Conservation (phyloP, 106 monocot genomes). For the Triglochin maritima region DNA sequence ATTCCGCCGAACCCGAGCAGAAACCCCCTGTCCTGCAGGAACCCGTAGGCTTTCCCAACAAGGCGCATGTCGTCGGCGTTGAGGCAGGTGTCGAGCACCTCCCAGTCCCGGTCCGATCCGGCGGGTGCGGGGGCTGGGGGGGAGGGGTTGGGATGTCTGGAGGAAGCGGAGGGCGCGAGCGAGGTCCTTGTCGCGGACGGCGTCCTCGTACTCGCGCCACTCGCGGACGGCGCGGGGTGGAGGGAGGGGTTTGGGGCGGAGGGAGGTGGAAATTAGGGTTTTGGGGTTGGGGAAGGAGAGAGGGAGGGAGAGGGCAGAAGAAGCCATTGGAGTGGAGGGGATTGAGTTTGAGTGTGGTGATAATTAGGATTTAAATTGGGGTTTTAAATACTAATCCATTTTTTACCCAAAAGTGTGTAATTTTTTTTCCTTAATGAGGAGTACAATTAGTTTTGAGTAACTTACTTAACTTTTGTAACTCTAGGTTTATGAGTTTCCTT, state of each 20-base stretch:
- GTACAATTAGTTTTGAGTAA: no score
- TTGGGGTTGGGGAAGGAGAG: not conserved
- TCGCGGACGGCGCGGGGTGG: slow-evolving; percentile 31
- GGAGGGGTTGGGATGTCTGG: slow-evolving; percentile 31
- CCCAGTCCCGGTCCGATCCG: slow-evolving; percentile 80
- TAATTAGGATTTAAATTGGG: no score
- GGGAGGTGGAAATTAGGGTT: not conserved
- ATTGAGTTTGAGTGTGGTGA: not conserved
- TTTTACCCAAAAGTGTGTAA: no score
- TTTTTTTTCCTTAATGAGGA: no score
- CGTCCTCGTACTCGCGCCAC: slow-evolving; percentile 97
- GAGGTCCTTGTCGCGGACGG: slow-evolving; percentile 86
- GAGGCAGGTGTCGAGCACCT: slow-evolving; percentile 86
- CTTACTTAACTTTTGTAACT: no score
- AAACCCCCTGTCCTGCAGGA: slow-evolving; percentile 59
- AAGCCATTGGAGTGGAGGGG: not conserved
- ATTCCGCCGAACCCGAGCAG: slow-evolving; percentile 57
- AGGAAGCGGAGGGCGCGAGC: slow-evolving; percentile 79
- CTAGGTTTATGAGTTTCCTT: no score
- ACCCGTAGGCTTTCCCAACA: slow-evolving; percentile 65
- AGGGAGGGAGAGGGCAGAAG: slow-evolving; percentile 3
- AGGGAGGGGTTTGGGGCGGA: not conserved
- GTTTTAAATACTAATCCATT: no score
- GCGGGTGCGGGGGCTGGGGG: slow-evolving; percentile 1
- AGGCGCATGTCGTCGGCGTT: slow-evolving; percentile 96